These are phyloP conservation scores for Didymella pinodella DNA, from an alignment of 2,329 filamentous ascomycete genomes.

Conservation along the genomic window DNA sequence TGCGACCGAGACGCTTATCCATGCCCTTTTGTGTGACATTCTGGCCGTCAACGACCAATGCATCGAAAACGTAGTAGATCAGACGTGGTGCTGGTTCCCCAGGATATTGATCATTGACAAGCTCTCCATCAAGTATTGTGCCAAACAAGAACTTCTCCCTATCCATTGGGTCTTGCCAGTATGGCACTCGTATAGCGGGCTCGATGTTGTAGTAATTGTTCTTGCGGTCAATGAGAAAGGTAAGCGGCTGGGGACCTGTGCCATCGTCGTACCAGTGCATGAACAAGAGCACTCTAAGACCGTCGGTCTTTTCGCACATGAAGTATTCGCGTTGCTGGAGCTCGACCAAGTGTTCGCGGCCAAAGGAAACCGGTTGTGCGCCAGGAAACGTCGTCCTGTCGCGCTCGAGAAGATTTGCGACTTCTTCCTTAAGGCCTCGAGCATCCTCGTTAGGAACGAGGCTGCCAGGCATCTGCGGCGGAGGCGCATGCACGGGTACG, in stretches of 20 bases:
- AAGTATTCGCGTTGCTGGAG: slow-evolving; percentile 88
- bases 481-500: slow-evolving; percentile 33
- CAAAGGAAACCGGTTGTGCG: slow-evolving; percentile 94
- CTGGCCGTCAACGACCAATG: slow-evolving; percentile 79
- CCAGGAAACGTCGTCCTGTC: slow-evolving; percentile 77
- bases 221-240: slow-evolving; percentile 96
- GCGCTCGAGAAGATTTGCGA: slow-evolving; percentile 77
- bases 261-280: slow-evolving; percentile 70
- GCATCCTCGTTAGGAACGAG: slow-evolving; percentile 35
- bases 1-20: slow-evolving; percentile 88
- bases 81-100: slow-evolving; percentile 71
- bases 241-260: slow-evolving; percentile 55
- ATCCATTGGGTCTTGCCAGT: slow-evolving; percentile 65
- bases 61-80: slow-evolving; percentile 93
- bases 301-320: slow-evolving; percentile 98
- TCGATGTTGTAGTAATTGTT: slow-evolving; percentile 94
- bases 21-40: slow-evolving; percentile 79
- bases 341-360: slow-evolving; percentile 81
- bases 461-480: slow-evolving; percentile 49
- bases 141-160: slow-evolving; percentile 72
- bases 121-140: slow-evolving; percentile 90
- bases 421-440: slow-evolving; percentile 71
- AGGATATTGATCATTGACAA: slow-evolving; percentile 80
- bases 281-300: slow-evolving; percentile 94
- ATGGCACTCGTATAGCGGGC: slow-evolving; percentile 79